Evolutionary conservation across 1,284 basidiomycete genomes (phyloP).

Genomic region (Kwoniella shivajii): DNA sequence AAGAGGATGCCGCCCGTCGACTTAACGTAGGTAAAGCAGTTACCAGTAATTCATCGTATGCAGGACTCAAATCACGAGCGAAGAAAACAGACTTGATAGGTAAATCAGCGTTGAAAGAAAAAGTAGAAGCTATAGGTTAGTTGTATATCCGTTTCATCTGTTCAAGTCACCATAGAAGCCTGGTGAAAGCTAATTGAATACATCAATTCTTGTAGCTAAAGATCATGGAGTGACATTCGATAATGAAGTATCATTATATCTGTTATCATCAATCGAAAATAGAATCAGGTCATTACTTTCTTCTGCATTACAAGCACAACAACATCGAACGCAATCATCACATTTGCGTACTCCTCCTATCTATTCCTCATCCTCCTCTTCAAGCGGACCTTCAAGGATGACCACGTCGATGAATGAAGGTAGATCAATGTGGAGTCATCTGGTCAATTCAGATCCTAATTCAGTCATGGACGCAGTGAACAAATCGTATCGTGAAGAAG

Average conservation of each 20-base stretch:
- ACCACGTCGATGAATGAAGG: conserved; percentile 1
- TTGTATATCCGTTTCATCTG: too few species aligned
- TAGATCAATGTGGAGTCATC: conserved; percentile 41
- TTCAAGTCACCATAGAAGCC: too few species aligned
- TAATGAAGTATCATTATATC: conserved; percentile 42
- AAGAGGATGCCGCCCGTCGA: conserved; percentile 45
- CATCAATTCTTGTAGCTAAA: conserved; percentile 20
- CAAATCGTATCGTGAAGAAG: conserved; percentile 40
- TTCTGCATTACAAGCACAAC: conserved; percentile 40
- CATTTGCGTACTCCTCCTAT: conserved; percentile 40
- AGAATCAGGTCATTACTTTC: conserved; percentile 39
- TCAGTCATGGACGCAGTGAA: conserved; percentile 38
- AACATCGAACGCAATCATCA: conserved; percentile 45
- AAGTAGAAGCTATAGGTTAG: conserved; percentile 32
- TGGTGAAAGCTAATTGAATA: too few species aligned
- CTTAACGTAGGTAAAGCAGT: conserved; percentile 25
- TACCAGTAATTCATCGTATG: conserved; percentile 19
- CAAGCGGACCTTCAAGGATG: neutral
- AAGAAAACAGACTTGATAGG: conserved; percentile 43
- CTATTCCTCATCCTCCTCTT: conserved; percentile 3
- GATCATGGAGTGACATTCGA: conserved; percentile 40
- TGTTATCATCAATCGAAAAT: conserved; percentile 46
- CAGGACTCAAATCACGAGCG: conserved; percentile 27
- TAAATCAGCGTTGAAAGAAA: conserved; percentile 25
- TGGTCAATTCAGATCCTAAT: conserved; percentile 35